Base-by-base conservation (phyloP, 2,329 filamentous ascomycete genomes). In the Aspergillus floridensis region DNA sequence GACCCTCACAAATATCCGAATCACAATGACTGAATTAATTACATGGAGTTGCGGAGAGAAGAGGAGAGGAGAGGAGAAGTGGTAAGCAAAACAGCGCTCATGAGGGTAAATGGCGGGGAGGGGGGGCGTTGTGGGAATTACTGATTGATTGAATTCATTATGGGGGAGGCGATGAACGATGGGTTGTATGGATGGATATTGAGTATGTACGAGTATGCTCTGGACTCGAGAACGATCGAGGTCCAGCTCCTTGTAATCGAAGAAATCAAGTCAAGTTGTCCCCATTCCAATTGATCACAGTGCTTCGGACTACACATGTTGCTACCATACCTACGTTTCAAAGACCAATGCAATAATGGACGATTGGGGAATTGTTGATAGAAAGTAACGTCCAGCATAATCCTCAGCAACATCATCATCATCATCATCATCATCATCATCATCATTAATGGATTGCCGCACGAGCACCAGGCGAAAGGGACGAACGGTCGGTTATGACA, bases 401-500 rank as follows among this genome's bases (percentile, higher is more conserved):
- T 26, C 16, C 16, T 5, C 5, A 49, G 22, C 8, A 21, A 19
- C 53, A 24, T 21, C 53, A 55, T 31, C 48, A 29, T 10, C 22
- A 12, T 24, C 14, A n/a, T n/a, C n/a, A n/a, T n/a, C n/a, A n/a
- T n/a, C n/a, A n/a, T n/a, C 35, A 49, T 22, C 22, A 46, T 46
- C 24, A 26, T 48, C 26, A 46, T 54, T 47, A 46, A 31, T 49
- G 52, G 41, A 26, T 56, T 31, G 53, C 60, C 51, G 52, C 52
- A 62, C 57, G 48, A 62, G 58, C 53, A 58, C 51, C 49, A 58
- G 29, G 48, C 24, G 16, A 58, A 55, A 46, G 59, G 44, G 3
- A 35, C 32, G 56, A 47, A 59, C 32, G 56, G 57, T 60, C 56
- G 57, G 59, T 48, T 63, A 61, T 48, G 49, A 44, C 54, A 55